Conservation (phyloP, 2,329 filamentous ascomycete genomes). For the Rhinocladiella similis region DNA sequence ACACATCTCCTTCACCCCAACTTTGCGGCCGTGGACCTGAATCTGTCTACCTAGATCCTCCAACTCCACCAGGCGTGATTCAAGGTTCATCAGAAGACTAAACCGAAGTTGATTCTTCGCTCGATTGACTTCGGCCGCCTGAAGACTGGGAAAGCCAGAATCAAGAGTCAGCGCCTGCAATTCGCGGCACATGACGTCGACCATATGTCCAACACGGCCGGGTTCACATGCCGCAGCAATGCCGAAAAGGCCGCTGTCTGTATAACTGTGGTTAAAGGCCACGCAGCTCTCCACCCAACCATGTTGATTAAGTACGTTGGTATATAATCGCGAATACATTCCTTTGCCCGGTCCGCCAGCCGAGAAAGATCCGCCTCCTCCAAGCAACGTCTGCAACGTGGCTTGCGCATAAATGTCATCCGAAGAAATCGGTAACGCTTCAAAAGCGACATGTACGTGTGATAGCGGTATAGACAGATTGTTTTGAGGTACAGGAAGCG, state of each 20-base stretch:
- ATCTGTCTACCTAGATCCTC: slow-evolving; percentile 94
- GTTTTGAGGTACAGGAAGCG: slow-evolving; percentile 74
- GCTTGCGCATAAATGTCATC: slow-evolving; percentile 95
- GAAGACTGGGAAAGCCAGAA: slow-evolving; percentile 70
- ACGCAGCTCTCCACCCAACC: slow-evolving; percentile 96
- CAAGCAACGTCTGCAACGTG: slow-evolving; percentile 91
- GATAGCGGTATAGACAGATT: slow-evolving; percentile 78
- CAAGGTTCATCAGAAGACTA: slow-evolving; percentile 92
- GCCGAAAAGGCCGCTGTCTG: slow-evolving; percentile 91
- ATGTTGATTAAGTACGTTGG: slow-evolving; percentile 95
- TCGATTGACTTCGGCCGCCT: slow-evolving; percentile 75
- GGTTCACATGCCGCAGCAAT: slow-evolving; percentile 86
- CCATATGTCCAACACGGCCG: slow-evolving; percentile 74
- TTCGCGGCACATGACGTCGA: slow-evolving; percentile 93
- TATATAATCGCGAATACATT: slow-evolving; percentile 98
- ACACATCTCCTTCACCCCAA: slow-evolving; percentile 93
- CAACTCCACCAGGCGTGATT: slow-evolving; percentile 94
- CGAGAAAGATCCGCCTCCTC: slow-evolving; percentile 93
- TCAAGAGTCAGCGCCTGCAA: slow-evolving; percentile 76
- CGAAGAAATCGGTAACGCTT: slow-evolving; percentile 85
- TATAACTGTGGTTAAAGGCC: slow-evolving; percentile 97
- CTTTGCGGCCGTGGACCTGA: slow-evolving; percentile 91
- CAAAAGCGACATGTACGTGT: slow-evolving; percentile 93
- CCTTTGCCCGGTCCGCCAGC: slow-evolving; percentile 96
- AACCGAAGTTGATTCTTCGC: slow-evolving; percentile 96